Percentiles rank a stretch among this genome's conserved stretches.
Evolutionary conservation across 192 early-diverging fungal genomes (phyloP).

Genomic region (Entrophospora sp.): DNA sequence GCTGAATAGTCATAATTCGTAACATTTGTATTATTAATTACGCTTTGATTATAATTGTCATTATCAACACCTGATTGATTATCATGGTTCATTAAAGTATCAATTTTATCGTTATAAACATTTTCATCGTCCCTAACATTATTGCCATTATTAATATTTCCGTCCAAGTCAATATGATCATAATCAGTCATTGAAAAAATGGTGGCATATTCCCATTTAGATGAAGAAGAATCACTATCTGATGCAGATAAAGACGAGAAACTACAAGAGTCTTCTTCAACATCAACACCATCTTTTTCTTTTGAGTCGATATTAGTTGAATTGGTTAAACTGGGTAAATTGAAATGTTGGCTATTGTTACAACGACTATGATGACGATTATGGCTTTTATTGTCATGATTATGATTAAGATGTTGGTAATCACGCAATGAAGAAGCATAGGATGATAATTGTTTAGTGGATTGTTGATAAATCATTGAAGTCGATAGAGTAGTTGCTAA

Average conservation of each 20-base stretch:
- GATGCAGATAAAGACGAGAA: neutral
- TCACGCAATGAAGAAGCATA: conserved; percentile 19
- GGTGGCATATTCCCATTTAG: conserved; percentile 3
- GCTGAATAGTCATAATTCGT: too few relatives aligned
- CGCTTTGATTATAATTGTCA: too few relatives aligned
- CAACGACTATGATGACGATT: conserved; percentile 15
- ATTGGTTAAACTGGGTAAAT: neutral
- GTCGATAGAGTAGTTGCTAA: conserved; percentile 33
- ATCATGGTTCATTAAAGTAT: too few relatives aligned
- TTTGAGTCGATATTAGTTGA: too few relatives aligned
- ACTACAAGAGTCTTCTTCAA: neutral
- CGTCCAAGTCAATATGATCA: conserved; percentile 19
- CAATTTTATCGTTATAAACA: neutral
- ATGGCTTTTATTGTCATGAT: conserved; percentile 22
- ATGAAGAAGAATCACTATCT: neutral
- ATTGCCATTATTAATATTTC: neutral
- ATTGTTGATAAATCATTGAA: conserved; percentile 14
- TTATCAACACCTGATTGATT: too few relatives aligned
- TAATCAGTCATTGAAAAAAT: conserved; percentile 15
- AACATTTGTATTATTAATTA: too few relatives aligned
- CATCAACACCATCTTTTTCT: neutral
- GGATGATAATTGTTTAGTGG: conserved; percentile 9
- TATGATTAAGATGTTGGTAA: too few relatives aligned
- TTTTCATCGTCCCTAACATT: neutral
- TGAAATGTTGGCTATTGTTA: conserved; percentile 6